phyloP scores from a whole-genome alignment of 371 early-diverging fungal genomes.

The Parasitella parasitica region DNA sequence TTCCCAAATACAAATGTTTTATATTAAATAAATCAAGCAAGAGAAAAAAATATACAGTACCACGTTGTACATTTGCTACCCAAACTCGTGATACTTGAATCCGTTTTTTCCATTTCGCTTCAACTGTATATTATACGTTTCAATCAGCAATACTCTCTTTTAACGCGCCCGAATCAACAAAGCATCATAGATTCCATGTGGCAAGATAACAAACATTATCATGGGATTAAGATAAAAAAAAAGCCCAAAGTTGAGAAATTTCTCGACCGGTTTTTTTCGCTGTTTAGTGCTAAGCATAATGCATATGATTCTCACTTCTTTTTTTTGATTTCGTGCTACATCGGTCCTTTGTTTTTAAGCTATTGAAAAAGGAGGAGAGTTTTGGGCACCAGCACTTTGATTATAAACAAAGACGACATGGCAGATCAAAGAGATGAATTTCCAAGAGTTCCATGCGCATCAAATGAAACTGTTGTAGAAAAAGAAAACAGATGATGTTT shows the following conservation, averaged over 20 bases:
- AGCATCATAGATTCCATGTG: slow-evolving; percentile 3
- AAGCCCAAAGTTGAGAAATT: not conserved
- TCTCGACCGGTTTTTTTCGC: not conserved
- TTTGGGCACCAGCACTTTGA: not conserved
- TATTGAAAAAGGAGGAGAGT: not conserved
- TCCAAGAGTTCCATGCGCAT: not conserved
- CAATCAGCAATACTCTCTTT: not conserved
- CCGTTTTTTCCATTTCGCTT: not conserved
- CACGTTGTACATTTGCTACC: not conserved
- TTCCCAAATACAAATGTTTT: not conserved
- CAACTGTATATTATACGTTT: not conserved
- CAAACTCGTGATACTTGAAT: slow-evolving; percentile 11
- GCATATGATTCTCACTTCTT: slow-evolving; percentile 5
- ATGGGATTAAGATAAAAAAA: not conserved
- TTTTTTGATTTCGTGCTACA: slow-evolving; percentile 13
- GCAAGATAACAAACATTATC: not conserved
- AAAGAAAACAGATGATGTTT: not conserved
- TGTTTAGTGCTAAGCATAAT: not conserved
- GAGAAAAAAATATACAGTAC: not conserved
- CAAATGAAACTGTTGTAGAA: not conserved
- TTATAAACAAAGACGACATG: not conserved
- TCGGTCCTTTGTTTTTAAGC: slow-evolving; percentile 9
- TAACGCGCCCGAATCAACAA: not conserved
- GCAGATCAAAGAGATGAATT: not conserved
- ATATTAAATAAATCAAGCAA: not conserved